Percentiles rank a stretch among this genome's conserved stretches.
These are phyloP conservation scores for Botrytis pseudocinerea DNA, from an alignment of 2,329 filamentous ascomycete genomes.

Conservation along the genomic window DNA sequence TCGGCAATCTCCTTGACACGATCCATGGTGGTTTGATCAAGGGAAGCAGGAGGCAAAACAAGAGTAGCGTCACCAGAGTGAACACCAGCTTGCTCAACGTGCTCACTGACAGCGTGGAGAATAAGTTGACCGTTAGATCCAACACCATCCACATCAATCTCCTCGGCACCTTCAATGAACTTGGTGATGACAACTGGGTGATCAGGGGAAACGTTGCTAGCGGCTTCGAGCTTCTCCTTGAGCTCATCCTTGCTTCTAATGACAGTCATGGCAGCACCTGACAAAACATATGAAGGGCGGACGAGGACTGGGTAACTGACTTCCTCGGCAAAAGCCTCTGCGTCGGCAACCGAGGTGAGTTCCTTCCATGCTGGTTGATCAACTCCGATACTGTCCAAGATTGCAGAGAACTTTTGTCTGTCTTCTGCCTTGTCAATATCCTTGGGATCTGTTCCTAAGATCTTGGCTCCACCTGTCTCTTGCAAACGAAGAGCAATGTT, in stretches of 20 bases:
- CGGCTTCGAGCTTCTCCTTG: constrained; percentile 91
- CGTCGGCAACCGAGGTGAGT: constrained; percentile 83
- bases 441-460: constrained; percentile 87
- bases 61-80: constrained; percentile 97
- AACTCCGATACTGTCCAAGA: constrained; percentile 92
- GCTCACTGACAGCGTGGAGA: constrained; percentile 89
- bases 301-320: constrained; percentile 95
- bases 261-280: constrained; percentile 97
- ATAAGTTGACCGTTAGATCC: constrained; percentile 83
- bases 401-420: constrained; percentile 96
- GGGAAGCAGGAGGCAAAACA: constrained; percentile 79
- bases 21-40: constrained; percentile 75
- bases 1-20: constrained; percentile 93
- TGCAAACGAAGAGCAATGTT: constrained; percentile 95
- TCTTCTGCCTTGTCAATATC: constrained; percentile 99
- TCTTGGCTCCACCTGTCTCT: constrained; percentile 83
- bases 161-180: constrained; percentile 94
- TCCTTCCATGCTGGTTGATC: constrained; percentile 99
- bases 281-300: constrained; percentile 92
- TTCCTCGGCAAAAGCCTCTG: constrained; percentile 79
- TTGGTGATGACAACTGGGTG: constrained; percentile 98
- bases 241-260: constrained; percentile 86
- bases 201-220: constrained; percentile 87
- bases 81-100: constrained; percentile 95
- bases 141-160: constrained; percentile 96